Evolutionary conservation across 208 protist species (phyloP).

Genomic region (Trypanosoma theileri): DNA sequence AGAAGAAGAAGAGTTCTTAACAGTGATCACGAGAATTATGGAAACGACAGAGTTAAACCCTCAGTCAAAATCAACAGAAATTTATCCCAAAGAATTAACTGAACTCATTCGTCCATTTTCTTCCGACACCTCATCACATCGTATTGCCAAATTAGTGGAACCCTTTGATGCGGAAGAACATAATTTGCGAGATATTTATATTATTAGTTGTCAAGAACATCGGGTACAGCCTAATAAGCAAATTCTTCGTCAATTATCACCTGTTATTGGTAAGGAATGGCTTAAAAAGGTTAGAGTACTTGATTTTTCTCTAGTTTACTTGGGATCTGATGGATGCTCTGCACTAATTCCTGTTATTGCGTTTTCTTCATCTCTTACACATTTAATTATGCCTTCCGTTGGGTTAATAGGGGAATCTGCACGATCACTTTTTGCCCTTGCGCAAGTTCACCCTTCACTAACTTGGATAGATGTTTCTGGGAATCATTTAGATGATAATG

Average conservation of each 20-base stretch:
- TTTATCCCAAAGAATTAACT: too few species aligned
- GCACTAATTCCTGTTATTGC: constrained; percentile 39
- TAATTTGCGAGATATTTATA: constrained; percentile 21
- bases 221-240: constrained; percentile 13
- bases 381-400: constrained; percentile 29
- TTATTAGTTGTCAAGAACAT: constrained; percentile 13
- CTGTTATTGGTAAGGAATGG: constrained; percentile 7
- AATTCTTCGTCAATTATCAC: constrained; percentile 22
- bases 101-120: too few species aligned
- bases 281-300: constrained; percentile 19
- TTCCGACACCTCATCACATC: too few species aligned
- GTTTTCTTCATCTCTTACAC: constrained; percentile 31
- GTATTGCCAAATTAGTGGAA: background rate
- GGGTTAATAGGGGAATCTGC: constrained; percentile 31
- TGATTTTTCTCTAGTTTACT: constrained; percentile 26
- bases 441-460: constrained; percentile 22
- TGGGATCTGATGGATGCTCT: constrained; percentile 35
- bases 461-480: constrained; percentile 38
- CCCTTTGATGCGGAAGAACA: background rate
- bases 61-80: too few species aligned
- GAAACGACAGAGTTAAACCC: too few species aligned
- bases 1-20: too few species aligned
- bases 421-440: constrained; percentile 30
- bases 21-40: too few species aligned
- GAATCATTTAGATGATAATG: constrained; percentile 37